Evolutionary conservation across 768 basidiomycete genomes (phyloP).

Genomic region (Kwoniella bestiolae): DNA sequence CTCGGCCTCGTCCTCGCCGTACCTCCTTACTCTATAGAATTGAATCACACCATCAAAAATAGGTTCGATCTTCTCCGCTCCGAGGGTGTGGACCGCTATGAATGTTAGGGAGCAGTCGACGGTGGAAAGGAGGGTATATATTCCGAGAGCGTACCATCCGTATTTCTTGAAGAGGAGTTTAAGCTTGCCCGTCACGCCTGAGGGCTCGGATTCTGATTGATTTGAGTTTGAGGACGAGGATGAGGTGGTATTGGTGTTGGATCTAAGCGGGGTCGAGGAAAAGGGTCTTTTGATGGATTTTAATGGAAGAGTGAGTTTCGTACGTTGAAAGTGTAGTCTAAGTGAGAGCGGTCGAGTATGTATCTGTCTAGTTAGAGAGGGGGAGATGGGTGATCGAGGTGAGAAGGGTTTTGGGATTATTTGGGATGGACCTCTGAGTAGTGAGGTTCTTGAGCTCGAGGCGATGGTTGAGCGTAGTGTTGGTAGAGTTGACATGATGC

Average conservation of each 20-base stretch:
- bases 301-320: too few species aligned
- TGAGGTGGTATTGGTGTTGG: neutral
- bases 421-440: neutral
- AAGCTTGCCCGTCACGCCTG: constrained; percentile 36
- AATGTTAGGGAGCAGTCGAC: constrained; percentile 87
- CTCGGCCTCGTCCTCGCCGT: constrained; percentile 39
- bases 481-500: neutral
- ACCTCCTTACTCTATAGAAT: constrained; percentile 40
- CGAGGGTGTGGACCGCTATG: constrained; percentile 78
- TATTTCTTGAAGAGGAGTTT: constrained; percentile 78
- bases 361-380: neutral
- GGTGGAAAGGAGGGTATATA: constrained; percentile 74
- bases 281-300: neutral
- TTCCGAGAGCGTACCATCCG: constrained; percentile 92
- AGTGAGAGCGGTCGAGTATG: neutral
- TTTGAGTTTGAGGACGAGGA: neutral
- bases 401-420: neutral
- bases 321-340: neutral
- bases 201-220: constrained; percentile 5
- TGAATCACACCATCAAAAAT: constrained; percentile 61
- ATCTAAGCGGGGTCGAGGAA: neutral
- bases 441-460: constrained; percentile 1
- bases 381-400: neutral
- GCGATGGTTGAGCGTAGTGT: constrained; percentile 1
- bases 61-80: constrained; percentile 83